Base-by-base conservation (phyloP, 2,329 filamentous ascomycete genomes). In the Cladobotryum protrusum region DNA sequence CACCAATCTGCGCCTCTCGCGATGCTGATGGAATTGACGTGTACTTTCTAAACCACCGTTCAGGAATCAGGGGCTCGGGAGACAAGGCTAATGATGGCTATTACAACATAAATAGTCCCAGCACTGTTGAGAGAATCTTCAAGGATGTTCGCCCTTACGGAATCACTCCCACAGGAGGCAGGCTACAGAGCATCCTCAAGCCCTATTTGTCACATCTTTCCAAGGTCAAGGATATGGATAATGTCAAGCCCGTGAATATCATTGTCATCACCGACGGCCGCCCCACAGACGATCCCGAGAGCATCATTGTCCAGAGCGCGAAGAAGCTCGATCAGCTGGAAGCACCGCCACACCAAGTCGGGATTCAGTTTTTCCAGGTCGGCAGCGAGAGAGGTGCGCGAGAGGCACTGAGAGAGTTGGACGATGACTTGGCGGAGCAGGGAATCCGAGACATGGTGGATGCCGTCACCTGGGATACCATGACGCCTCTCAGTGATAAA, bases 301-400 rank as follows among this genome's bases (percentile, higher is more conserved):
- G 74, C 7, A 75, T 83, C 20, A 82, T 97, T 43, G 72, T 88
- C 37, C 66, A 69, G 3, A 74, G 80, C 1, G 92, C 90, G 0
- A 77, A 76, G 65, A 83, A 81, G 61, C 78, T 97, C 32, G 86
- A 93, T 61, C 68, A 68, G 46, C 65, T 86, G 7, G 76, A 83
- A 8, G 89, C 89, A 0, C 82, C 85, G 4, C 77, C 83, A 1
- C 87, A 87, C 74, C 93, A 97, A 71, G 74, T 96, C 8, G 92
- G 92, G 33, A 82, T 97, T 50, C 92, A 97, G 66, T 97, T 97
- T 72, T 95, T 97, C 74, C 92, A 96, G 69, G 87, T 97, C 41
- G 92, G 93, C 50, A 76, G 79, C 45, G 88, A 95, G 58, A 62
- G 70, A 1, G 72, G 67, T 0, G 92, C 91, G 0, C 74, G 76